phyloP scores from a whole-genome alignment of 495 filamentous ascomycete genomes.

The Neurospora sp. region DNA sequence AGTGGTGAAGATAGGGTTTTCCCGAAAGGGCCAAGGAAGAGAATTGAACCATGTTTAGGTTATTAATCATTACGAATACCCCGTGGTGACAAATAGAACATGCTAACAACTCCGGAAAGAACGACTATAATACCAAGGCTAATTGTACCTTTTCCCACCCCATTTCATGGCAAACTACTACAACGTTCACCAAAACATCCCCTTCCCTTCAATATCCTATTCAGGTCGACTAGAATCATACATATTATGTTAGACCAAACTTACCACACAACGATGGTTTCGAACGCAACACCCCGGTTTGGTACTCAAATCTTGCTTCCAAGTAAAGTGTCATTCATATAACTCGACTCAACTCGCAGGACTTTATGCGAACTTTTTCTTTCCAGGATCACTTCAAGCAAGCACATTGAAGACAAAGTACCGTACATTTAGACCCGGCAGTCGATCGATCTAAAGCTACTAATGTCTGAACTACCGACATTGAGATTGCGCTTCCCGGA shows the following conservation, averaged over 20 bases:
- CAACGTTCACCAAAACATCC: not conserved
- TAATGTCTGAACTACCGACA: not conserved
- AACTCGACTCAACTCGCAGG: not conserved
- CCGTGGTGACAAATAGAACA: too few relatives aligned
- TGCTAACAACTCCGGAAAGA: too few relatives aligned
- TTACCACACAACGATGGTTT: not conserved
- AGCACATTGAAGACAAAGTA: not conserved
- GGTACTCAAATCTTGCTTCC: not conserved
- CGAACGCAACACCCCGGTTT: not conserved
- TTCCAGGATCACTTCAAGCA: not conserved
- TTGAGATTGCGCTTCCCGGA: not conserved
- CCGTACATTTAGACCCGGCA: not conserved
- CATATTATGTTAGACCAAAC: not conserved
- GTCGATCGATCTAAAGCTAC: not conserved
- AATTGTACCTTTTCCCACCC: too few relatives aligned
- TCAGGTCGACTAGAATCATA: not conserved
- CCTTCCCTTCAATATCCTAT: not conserved
- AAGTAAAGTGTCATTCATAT: not conserved
- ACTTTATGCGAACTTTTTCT: not conserved
- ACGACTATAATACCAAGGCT: too few relatives aligned
- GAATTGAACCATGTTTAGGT: not conserved
- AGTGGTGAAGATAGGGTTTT: not conserved
- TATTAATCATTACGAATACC: too few relatives aligned
- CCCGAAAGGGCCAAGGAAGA: not conserved
- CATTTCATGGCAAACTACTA: not conserved